Conservation (phyloP, 2,329 filamentous ascomycete species). For the Fusarium sp. region DNA sequence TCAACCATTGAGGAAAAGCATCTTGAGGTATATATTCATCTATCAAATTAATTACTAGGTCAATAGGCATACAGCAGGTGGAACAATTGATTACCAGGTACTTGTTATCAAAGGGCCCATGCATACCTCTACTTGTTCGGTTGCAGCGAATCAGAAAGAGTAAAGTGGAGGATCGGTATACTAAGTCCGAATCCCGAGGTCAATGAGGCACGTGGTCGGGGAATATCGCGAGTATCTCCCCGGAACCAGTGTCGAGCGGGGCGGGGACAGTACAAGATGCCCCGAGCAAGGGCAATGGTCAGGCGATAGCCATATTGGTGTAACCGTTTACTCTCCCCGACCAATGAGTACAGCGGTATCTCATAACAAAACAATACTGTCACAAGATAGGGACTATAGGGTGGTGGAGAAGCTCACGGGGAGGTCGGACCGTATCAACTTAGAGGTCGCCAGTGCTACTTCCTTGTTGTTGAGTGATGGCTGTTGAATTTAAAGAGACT, state of each 20-base stretch:
- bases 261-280: not conserved
- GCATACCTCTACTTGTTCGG: no score
- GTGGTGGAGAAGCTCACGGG: not conserved
- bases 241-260: not conserved
- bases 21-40: conserved; percentile 1
- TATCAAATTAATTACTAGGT: not conserved
- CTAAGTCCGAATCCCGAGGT: no score
- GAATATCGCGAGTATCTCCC: not conserved
- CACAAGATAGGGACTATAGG: not conserved
- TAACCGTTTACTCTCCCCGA: not conserved
- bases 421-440: not conserved
- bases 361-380: not conserved
- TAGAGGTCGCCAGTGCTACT: no score
- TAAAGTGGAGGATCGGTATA: no score
- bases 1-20: not conserved
- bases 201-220: not conserved
- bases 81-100: no score
- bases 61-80: no score
- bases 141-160: no score
- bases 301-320: not conserved
- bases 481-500: not conserved
- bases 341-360: no score
- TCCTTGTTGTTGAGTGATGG: not conserved
- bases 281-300: not conserved
- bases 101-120: no score